These are phyloP conservation scores for Gryganskiella cystojenkinii DNA, from an alignment of 192 early-diverging fungal species.

Conservation along the genomic window DNA sequence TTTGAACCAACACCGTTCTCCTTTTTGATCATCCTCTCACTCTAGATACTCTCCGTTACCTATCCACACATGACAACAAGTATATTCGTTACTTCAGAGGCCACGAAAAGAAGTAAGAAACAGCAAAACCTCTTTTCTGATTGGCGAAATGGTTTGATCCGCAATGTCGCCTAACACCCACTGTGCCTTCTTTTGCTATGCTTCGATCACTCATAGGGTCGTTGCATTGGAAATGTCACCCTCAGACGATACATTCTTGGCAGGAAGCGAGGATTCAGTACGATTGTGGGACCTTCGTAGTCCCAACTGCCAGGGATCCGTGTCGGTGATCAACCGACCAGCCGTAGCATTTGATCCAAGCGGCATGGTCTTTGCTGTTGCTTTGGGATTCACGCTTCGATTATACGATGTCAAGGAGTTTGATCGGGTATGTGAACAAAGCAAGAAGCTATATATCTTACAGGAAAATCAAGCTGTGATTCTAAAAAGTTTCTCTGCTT, in stretches of 20 bases:
- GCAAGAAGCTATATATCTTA: too few species aligned
- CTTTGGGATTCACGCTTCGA: slow-evolving; percentile 59
- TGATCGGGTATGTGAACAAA: slow-evolving; percentile 42
- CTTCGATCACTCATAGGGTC: slow-evolving; percentile 60
- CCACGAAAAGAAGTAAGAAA: slow-evolving; percentile 72
- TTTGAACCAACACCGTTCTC: neutral
- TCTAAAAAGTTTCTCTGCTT: neutral
- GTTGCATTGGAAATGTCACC: slow-evolving; percentile 86
- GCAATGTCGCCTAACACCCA: neutral
- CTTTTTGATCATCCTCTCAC: neutral
- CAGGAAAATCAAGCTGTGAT: too few species aligned
- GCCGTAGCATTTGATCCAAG: slow-evolving; percentile 82
- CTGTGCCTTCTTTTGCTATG: neutral
- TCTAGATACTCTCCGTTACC: slow-evolving; percentile 91
- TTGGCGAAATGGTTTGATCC: too few species aligned
- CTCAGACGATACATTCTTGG: slow-evolving; percentile 81
- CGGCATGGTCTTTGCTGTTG: slow-evolving; percentile 79
- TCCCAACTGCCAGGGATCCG: slow-evolving; percentile 64
- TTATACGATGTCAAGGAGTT: slow-evolving; percentile 81
- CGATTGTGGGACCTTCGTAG: slow-evolving; percentile 87
- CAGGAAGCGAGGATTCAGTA: slow-evolving; percentile 85
- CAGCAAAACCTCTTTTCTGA: too few species aligned
- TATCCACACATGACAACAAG: slow-evolving; percentile 95
- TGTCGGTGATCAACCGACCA: slow-evolving; percentile 54
- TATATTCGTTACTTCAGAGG: slow-evolving; percentile 94